A percentile compares a stretch with the other conserved stretches of the same genome.
These are phyloP conservation scores for Calycina herbarum DNA, from an alignment of 2,329 filamentous ascomycete genomes.

Conservation along the genomic window DNA sequence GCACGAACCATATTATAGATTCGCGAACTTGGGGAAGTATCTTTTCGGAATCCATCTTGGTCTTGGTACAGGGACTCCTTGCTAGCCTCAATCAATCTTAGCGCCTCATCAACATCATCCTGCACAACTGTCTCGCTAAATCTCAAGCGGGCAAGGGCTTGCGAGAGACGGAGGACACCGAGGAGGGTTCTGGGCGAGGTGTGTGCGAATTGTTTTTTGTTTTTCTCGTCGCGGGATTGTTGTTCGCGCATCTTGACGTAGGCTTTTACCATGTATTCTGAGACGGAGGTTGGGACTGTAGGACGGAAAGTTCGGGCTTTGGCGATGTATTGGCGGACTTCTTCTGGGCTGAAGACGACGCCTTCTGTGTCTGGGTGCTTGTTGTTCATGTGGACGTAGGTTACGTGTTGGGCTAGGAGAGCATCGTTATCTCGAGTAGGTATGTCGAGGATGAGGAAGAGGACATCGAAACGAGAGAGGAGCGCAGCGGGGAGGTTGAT, in stretches of 20 bases:
- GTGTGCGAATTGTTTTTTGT: slow-evolving; percentile 90
- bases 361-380: slow-evolving; percentile 78
- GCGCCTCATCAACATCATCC: slow-evolving; percentile 93
- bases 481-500: slow-evolving; percentile 98
- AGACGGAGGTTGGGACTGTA: slow-evolving; percentile 78
- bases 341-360: slow-evolving; percentile 85
- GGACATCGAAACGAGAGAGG: slow-evolving; percentile 92
- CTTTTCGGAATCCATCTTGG: slow-evolving; percentile 56
- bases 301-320: slow-evolving; percentile 88
- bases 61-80: slow-evolving; percentile 87
- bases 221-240: slow-evolving; percentile 87
- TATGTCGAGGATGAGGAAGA: slow-evolving; percentile 96
- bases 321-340: slow-evolving; percentile 95
- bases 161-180: slow-evolving; percentile 87
- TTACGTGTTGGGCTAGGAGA: slow-evolving; percentile 91
- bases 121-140: slow-evolving; percentile 83
- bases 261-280: slow-evolving; percentile 95
- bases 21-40: slow-evolving; percentile 79
- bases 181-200: slow-evolving; percentile 92
- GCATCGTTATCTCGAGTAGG: slow-evolving; percentile 87
- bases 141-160: slow-evolving; percentile 87
- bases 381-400: slow-evolving; percentile 96
- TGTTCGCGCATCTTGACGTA: slow-evolving; percentile 93
- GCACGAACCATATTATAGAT: slow-evolving; percentile 94
- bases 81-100: slow-evolving; percentile 87